Conservation (phyloP, 176 grass and related monocot species). For the Metroxylon sagu region DNA sequence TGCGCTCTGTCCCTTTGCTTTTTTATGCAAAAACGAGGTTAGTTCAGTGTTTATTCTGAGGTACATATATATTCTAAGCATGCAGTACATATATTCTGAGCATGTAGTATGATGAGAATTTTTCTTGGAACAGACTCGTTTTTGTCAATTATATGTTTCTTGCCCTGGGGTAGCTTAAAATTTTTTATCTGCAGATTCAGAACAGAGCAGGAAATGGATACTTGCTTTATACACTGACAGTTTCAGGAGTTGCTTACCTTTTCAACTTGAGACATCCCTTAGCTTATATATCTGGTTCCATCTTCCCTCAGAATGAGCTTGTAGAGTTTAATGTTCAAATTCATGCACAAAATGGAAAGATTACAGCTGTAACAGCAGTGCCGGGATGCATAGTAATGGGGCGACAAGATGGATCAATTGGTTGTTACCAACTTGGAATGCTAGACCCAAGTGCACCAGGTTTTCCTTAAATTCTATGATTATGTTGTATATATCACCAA, state of each 20-base stretch:
- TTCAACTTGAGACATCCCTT: constrained; percentile 52
- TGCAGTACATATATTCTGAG: background rate
- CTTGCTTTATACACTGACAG: constrained; percentile 53
- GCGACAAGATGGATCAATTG: constrained; percentile 69
- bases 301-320: constrained; percentile 44
- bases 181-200: constrained; percentile 38
- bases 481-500: background rate
- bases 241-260: constrained; percentile 69
- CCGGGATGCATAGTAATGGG: constrained; percentile 66
- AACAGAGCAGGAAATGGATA: constrained; percentile 38
- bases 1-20: constrained; percentile 58
- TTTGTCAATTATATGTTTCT: constrained; percentile 6
- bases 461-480: constrained; percentile 26
- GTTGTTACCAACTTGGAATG: constrained; percentile 71
- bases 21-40: constrained; percentile 65
- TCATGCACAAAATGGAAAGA: constrained; percentile 44
- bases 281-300: constrained; percentile 71
- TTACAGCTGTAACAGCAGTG: constrained; percentile 63
- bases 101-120: too few species aligned
- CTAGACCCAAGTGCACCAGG: constrained; percentile 65
- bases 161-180: constrained; percentile 11
- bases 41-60: constrained; percentile 21
- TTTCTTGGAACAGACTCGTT: background rate
- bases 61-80: background rate
- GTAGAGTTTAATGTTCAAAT: constrained; percentile 62